Base-by-base conservation (phyloP, 1,284 basidiomycete genomes). In the Puccinia triticina region DNA sequence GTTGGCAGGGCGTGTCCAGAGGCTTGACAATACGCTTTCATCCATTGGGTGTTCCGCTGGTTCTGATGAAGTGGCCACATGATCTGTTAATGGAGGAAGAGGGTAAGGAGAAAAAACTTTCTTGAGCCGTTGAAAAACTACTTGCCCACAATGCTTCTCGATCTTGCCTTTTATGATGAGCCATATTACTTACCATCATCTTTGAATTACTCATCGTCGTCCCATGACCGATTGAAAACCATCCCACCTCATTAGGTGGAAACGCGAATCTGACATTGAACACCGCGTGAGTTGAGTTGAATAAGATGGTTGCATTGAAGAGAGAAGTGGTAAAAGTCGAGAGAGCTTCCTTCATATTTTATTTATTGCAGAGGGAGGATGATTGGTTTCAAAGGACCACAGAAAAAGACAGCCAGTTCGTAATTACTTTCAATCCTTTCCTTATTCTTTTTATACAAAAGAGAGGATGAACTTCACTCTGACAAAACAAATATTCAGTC, bases 171-270 rank as follows among this genome's bases (percentile, higher is more conserved):
- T 16, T 1, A 32, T 73, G 46, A 23, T 59, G 12, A 11, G 14
- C n/a, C n/a, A n/a, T 11, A 32, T 46, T 21, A 43, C 78, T n/a
- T 61, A 81, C 78, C 78, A 81, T 81, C 78, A 81, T 81, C n/a
- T 69, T 71, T 26, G 78, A 81, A 37, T 81, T 81, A 43, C 78
- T 81, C 78, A 81, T 81, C 34, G 66, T 53, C 5, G 78, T 81
- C 4, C 78, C 78, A 81, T 81, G 78, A 11, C 78, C 78, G 23
- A 81, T 73, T 32, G 78, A 55, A 46, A 81, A 59, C 78, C 78
- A 81, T 23, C 78, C 78, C 4, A 81, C 48, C 71, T 73, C 50
- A 73, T 26, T 43, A n/a, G 16, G 40, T 11, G 53, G 40, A 72
- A 81, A n/a, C 8, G 37, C n/a, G 14, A 81, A 69, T 43, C 32